Conservation (phyloP, 345 rosid species). For the Barbarea vulgaris region DNA sequence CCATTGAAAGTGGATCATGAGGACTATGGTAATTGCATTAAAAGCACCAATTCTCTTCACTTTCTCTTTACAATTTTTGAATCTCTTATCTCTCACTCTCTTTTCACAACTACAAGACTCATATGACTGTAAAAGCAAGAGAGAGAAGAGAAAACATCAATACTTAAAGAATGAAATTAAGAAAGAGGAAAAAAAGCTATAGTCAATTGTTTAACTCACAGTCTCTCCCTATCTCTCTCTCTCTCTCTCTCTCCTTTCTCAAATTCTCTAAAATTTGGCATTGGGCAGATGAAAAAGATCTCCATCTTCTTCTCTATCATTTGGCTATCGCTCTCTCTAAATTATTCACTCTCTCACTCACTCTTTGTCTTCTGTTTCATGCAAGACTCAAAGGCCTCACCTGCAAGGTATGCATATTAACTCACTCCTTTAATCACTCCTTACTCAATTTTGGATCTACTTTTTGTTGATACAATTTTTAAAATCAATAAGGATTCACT, state of each 20-base stretch:
- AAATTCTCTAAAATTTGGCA: conserved; percentile 31
- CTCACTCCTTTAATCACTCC: neutral
- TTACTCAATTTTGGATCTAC: neutral
- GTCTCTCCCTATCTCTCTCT: conserved; percentile 25
- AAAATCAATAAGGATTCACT: neutral
- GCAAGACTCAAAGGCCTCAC: conserved; percentile 81
- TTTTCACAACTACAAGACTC: conserved; percentile 40
- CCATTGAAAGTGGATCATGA: conserved; percentile 37
- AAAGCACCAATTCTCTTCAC: conserved; percentile 47
- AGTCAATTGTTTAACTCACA: conserved; percentile 50
- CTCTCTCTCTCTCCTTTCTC: conserved; percentile 32
- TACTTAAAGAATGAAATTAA: conserved; percentile 52
- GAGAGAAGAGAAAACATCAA: conserved; percentile 44
- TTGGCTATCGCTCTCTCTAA: conserved; percentile 29
- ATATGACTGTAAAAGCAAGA: conserved; percentile 59
- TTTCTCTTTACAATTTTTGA: conserved; percentile 59
- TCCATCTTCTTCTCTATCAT: conserved; percentile 27
- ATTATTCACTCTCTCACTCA: conserved; percentile 18
- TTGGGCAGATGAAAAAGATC: conserved; percentile 30
- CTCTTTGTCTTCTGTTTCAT: conserved; percentile 49
- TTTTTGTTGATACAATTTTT: neutral
- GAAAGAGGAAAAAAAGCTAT: conserved; percentile 38
- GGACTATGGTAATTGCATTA: conserved; percentile 51
- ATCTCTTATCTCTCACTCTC: conserved; percentile 37
- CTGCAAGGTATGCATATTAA: conserved; percentile 57